Percentiles rank a stretch among this genome's conserved stretches.
Evolutionary conservation across 805 yeast genomes (phyloP).

Genomic region (Saccharomycopsis fibuligera): DNA sequence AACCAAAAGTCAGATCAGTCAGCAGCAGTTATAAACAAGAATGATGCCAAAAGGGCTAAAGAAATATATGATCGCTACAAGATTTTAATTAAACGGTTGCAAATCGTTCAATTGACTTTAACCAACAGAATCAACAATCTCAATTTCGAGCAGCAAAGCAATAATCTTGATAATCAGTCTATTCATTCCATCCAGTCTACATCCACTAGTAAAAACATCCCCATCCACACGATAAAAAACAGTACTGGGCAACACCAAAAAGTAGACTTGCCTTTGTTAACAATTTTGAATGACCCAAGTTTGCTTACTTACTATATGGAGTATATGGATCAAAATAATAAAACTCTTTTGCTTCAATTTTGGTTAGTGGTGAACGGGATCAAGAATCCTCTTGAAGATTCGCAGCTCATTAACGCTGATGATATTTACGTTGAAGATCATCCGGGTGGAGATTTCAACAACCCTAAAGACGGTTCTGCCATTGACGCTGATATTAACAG

Average conservation of each 20-base stretch:
- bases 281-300: slow-evolving; percentile 42
- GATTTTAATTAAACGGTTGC: slow-evolving; percentile 20
- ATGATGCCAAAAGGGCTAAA: slow-evolving; percentile 3
- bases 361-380: slow-evolving; percentile 65
- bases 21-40: not conserved
- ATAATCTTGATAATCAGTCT: slow-evolving; percentile 8
- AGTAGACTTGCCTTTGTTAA: slow-evolving; percentile 30
- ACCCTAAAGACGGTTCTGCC: slow-evolving; percentile 18
- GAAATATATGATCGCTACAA: slow-evolving; percentile 15
- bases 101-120: slow-evolving; percentile 17
- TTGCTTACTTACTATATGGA: slow-evolving; percentile 45
- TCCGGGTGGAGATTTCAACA: not conserved
- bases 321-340: slow-evolving; percentile 46
- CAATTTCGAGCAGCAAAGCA: slow-evolving; percentile 14
- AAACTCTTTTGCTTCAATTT: slow-evolving; percentile 46
- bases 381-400: slow-evolving; percentile 63
- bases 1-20: not conserved
- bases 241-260: not conserved
- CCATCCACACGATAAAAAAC: too few relatives aligned
- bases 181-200: not conserved
- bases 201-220: not conserved
- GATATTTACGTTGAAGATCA: slow-evolving; percentile 21
- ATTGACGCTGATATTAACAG: slow-evolving; percentile 10
- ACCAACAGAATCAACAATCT: slow-evolving; percentile 16
- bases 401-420: slow-evolving; percentile 15